Evolutionary conservation across 2,329 filamentous ascomycete genomes (phyloP), one percentile per base, ranked within the genome.

Genomic region (Fusarium sp.): DNA sequence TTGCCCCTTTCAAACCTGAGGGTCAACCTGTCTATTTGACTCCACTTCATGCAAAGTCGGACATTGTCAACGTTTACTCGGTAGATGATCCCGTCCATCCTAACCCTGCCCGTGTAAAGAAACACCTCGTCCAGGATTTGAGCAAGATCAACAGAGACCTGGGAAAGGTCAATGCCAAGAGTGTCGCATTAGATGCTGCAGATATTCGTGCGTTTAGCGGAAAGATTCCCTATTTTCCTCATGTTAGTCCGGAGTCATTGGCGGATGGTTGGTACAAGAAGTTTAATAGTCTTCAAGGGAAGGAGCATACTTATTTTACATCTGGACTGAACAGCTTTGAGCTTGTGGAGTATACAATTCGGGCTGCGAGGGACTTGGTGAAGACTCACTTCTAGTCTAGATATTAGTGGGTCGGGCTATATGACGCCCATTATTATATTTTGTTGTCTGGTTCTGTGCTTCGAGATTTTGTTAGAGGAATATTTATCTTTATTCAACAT

Each of bases 241-340:
- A 57, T 6, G 14, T 50, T 3, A 11, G 44, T 4, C 6, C 54
- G 2, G n/a, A 50, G n/a, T 24, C 54, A 4, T 50, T 57, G 7
- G 32, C n/a, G 1, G 44, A 30, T 30, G 54, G 54, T 12, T 57
- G 54, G 54, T 57, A 57, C 2, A 4, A 24, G 25, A 42, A 25
- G 30, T 50, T 57, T 5, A 50, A 50, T 14, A 3, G 3, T 16
- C 24, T 57, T 1, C 54, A 57, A 38, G 54, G 54, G 1, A 24
- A 42, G 1, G 44, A 57, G 0, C 43, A 12, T 1, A 50, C 25
- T 3, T 57, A 57, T 18, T 57, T 30, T 2, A 57, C 30, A 6
- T 57, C 54, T 6, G 54, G 54, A 16, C 1, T 57, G 3, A 57
- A 57, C 20, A 50, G 54, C 11, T 57, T 50, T 30, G 54, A 57